A percentile compares a stretch with the other conserved stretches of the same genome.
These are phyloP conservation scores for Plasmodium gaboni DNA, from an alignment of 169 alveolate species.

Conservation along the genomic window DNA sequence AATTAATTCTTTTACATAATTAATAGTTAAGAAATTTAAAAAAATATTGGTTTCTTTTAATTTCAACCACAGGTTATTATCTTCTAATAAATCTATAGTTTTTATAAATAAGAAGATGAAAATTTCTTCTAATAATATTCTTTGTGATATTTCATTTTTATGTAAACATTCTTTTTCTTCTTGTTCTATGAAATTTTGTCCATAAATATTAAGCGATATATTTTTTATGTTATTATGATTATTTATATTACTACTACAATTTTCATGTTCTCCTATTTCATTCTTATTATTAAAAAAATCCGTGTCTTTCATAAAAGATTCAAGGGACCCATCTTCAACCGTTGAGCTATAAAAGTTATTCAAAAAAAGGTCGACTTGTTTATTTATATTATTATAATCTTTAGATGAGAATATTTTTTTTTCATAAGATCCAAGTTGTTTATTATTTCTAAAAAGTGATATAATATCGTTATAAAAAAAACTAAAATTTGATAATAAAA, in stretches of 20 bases:
- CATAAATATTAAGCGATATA: too few species aligned
- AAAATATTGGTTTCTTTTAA: slow-evolving; percentile 50
- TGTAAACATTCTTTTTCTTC: slow-evolving; percentile 63
- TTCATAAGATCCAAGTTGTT: slow-evolving; percentile 27
- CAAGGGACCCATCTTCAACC: slow-evolving; percentile 21
- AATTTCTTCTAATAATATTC: slow-evolving; percentile 60
- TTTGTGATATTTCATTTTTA: slow-evolving; percentile 67
- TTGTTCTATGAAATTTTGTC: not conserved
- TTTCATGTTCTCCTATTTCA: not conserved
- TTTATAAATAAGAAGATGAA: slow-evolving; percentile 37
- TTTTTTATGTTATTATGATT: not conserved
- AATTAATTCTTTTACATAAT: slow-evolving; percentile 40
- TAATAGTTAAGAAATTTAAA: slow-evolving; percentile 52
- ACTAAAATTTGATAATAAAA: slow-evolving; percentile 47
- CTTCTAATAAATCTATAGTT: slow-evolving; percentile 68
- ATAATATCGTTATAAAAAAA: slow-evolving; percentile 52
- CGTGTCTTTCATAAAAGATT: slow-evolving; percentile 45
- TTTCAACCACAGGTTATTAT: slow-evolving; percentile 15
- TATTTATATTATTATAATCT: slow-evolving; percentile 24
- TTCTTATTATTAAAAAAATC: slow-evolving; percentile 33
- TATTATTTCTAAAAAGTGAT: slow-evolving; percentile 38
- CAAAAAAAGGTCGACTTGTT: slow-evolving; percentile 27
- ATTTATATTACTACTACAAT: not conserved
- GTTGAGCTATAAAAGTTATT: slow-evolving; percentile 16
- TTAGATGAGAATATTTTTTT: slow-evolving; percentile 31